Evolutionary conservation across 352 stramenopile species (phyloP).

Genomic region (Peronospora farinosa): DNA sequence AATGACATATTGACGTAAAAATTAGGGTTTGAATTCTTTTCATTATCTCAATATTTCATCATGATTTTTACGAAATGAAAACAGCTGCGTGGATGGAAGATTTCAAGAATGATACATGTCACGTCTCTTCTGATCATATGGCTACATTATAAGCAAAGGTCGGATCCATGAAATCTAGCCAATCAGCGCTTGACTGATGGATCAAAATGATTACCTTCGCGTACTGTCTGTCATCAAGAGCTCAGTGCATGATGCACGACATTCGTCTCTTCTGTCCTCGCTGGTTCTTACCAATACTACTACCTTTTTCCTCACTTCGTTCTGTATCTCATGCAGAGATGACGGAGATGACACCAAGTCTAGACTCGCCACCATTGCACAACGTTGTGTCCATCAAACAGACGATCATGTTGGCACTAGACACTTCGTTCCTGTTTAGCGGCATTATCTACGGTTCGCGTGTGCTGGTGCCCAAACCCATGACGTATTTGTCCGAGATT

Average conservation of each 20-base stretch:
- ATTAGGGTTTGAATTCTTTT: no score
- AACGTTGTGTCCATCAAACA: no score
- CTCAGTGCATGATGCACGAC: slow-evolving; percentile 8
- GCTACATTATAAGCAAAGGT: no score
- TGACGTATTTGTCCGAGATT: slow-evolving; percentile 77
- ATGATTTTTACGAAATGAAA: no score
- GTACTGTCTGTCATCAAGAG: slow-evolving; percentile 1
- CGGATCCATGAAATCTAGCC: no score
- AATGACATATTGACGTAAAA: no score
- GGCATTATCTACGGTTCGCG: slow-evolving; percentile 48
- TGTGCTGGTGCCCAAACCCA: slow-evolving; percentile 47
- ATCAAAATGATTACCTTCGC: not conserved
- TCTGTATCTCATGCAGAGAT: slow-evolving; percentile 9
- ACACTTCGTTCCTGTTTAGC: slow-evolving; percentile 46
- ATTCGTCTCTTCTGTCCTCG: slow-evolving; percentile 20
- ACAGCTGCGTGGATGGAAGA: no score
- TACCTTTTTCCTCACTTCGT: slow-evolving; percentile 2
- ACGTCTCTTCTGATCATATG: no score
- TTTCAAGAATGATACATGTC: no score
- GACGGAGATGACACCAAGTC: slow-evolving; percentile 6
- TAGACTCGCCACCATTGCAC: slow-evolving; percentile 6
- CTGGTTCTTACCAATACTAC: not conserved
- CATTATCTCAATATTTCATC: no score
- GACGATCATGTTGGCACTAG: slow-evolving; percentile 22
- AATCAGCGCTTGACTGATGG: no score